Evolutionary conservation across 2,329 filamentous ascomycete species (phyloP), one percentile per base, ranked within the genome.

Genomic region (Neonectria ditissima): DNA sequence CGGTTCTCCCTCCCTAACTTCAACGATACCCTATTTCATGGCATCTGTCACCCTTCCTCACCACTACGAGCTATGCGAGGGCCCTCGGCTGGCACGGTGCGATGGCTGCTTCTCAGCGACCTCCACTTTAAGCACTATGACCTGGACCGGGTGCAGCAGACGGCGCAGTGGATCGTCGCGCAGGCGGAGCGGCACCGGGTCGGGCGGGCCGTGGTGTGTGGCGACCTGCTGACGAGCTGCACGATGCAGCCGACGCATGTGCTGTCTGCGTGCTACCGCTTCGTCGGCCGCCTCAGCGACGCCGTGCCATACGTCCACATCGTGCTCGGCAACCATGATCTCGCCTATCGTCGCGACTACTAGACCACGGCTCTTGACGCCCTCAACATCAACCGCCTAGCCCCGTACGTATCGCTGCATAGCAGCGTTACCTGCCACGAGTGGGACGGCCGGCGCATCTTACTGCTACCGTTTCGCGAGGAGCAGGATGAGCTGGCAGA

Each of bases 261-360:
- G 1, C 52, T 72, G 1, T 72, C 65, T 16, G 59, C 59, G 3
- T 72, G 66, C 20, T 69, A 66, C 44, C 63, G 56, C 11, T 72
- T 72, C 62, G 54, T 72, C 41, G 14, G 60, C 37, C 39, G 16
- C 5, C 52, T 72, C 26, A 72, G 54, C 48, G 60, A 68, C 7
- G 26, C 43, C 6, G 55, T 70, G 10, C 68, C 69, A 5, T 60
- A 44, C 10, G 20, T 73, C 14, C 59, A 73, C 32, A 60, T 73
- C 45, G 0, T 73, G 6, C 69, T 73, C 9, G 71, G 71, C 11
- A 73, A 73, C 34, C 71, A 73, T 57, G 65, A 73, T 3, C 70
- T 73, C 20, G 61, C 69, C 28, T 72, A 73, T 24, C 65, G 67
- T 54, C 70, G 67, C 14, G 70, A 73, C 39, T 71, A 73, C 47